These are phyloP conservation scores for Mallotus nudiflorus DNA, from an alignment of 345 rosid genomes.

Conservation along the genomic window DNA sequence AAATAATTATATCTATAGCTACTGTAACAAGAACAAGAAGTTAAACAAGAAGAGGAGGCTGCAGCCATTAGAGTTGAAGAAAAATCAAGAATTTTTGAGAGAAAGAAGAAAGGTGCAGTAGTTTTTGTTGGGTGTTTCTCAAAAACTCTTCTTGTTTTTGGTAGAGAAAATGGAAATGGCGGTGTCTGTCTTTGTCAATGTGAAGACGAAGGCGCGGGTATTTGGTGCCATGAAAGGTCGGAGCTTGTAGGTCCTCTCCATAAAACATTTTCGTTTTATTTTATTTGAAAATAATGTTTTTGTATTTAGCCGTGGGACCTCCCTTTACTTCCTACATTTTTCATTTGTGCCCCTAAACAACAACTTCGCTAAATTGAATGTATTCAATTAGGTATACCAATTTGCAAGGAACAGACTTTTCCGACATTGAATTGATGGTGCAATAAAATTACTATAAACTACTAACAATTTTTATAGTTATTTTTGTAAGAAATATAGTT, in stretches of 20 bases:
- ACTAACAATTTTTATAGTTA: too few species aligned
- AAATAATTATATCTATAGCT: not conserved
- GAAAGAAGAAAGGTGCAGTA: too few species aligned
- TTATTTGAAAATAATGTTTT: not conserved
- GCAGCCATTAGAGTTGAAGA: constrained; percentile 7
- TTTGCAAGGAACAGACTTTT: too few species aligned
- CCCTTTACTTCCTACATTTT: not conserved
- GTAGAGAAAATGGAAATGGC: not conserved
- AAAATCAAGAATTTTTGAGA: not conserved
- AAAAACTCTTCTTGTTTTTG: too few species aligned
- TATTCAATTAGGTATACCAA: too few species aligned
- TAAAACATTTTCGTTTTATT: not conserved
- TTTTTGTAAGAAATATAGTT: too few species aligned
- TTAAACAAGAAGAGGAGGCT: not conserved
- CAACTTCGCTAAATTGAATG: too few species aligned
- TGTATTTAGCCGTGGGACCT: not conserved
- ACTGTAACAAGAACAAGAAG: not conserved
- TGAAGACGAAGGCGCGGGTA: not conserved
- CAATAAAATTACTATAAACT: too few species aligned
- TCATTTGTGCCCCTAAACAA: constrained; percentile 6
- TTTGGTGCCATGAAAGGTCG: not conserved
- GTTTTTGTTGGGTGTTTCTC: too few species aligned
- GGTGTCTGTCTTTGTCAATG: not conserved
- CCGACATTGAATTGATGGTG: too few species aligned
- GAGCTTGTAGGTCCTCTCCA: not conserved